These are phyloP conservation scores for Aechmea fasciata DNA, from an alignment of 176 grass and related monocot species.

Conservation along the genomic window DNA sequence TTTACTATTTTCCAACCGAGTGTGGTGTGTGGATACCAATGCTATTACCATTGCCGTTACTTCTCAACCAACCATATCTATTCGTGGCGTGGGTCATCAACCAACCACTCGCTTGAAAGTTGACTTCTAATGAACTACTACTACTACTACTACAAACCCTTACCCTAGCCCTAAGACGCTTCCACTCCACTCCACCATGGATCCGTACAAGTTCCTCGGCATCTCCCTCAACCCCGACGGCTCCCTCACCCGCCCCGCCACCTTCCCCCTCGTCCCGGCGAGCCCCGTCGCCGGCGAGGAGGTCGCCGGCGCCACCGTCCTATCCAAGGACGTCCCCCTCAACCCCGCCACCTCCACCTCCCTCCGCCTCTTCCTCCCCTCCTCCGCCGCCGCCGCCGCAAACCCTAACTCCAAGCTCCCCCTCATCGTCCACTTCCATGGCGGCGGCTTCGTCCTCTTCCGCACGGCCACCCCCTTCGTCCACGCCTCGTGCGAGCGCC, in stretches of 20 bases:
- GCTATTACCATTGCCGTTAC: too few species aligned
- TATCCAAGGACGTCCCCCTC: constrained; percentile 62
- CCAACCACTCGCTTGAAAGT: too few species aligned
- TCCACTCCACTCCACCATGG: constrained; percentile 31
- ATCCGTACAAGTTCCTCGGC: constrained; percentile 73
- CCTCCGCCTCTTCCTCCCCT: constrained; percentile 71
- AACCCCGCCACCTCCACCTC: constrained; percentile 33
- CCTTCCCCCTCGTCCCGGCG: constrained; percentile 20
- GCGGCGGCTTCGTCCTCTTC: constrained; percentile 75
- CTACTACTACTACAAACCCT: too few species aligned
- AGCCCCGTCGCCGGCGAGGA: constrained; percentile 19
- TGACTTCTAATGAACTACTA: too few species aligned
- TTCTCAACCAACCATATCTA: too few species aligned
- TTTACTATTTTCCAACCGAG: too few species aligned
- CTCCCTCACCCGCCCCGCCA: constrained; percentile 33
- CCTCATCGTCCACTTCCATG: constrained; percentile 66
- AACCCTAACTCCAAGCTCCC: constrained; percentile 19
- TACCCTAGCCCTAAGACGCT: too few species aligned
- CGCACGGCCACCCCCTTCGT: constrained; percentile 46
- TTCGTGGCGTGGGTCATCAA: too few species aligned
- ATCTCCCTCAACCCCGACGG: constrained; percentile 62
- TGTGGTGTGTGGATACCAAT: too few species aligned
- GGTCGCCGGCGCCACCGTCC: constrained; percentile 23
- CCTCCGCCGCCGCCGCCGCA: not conserved
- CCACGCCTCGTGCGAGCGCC: constrained; percentile 39